A percentile compares a stretch with the other conserved stretches of the same genome.
phyloP scores from a whole-genome alignment of 225 moss, liverwort and hornwort genomes.

The Rhytidiadelphus loreus region DNA sequence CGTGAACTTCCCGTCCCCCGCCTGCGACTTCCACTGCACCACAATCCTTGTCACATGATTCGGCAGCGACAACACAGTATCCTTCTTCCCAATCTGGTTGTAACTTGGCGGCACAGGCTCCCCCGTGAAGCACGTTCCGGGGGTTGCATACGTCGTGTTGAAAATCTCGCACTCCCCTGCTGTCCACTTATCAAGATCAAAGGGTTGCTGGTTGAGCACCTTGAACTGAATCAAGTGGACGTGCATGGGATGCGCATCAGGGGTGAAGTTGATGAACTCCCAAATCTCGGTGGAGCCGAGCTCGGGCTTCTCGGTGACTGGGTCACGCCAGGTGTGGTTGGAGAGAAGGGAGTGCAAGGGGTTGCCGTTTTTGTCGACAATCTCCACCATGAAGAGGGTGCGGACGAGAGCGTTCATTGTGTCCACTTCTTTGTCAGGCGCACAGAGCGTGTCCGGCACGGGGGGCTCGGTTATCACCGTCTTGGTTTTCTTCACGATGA shows the following conservation, averaged over 20 bases:
- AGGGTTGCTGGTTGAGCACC: slow-evolving; percentile 34
- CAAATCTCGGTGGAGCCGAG: slow-evolving; percentile 49
- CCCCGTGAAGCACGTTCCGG: slow-evolving; percentile 13
- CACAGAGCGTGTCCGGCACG: neutral
- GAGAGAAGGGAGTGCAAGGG: neutral
- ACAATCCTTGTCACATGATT: slow-evolving; percentile 35
- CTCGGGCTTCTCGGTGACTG: slow-evolving; percentile 20
- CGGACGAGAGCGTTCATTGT: slow-evolving; percentile 1
- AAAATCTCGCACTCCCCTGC: slow-evolving; percentile 2
- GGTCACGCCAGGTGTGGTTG: slow-evolving; percentile 3
- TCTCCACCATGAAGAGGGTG: slow-evolving; percentile 16
- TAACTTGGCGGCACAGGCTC: neutral
- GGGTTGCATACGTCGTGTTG: neutral
- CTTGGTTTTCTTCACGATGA: slow-evolving; percentile 5
- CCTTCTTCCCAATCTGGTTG: slow-evolving; percentile 57
- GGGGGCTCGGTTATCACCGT: neutral
- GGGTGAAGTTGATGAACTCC: slow-evolving; percentile 49
- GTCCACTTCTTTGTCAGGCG: neutral
- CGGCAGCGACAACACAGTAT: slow-evolving; percentile 27
- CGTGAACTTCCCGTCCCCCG: neutral
- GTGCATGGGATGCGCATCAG: slow-evolving; percentile 57
- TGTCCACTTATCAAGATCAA: neutral
- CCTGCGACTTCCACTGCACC: slow-evolving; percentile 36
- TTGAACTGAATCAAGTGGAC: slow-evolving; percentile 34
- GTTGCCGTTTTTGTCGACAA: neutral